Evolutionary conservation across 1,284 basidiomycete genomes (phyloP), one percentile per base, ranked within the genome.

Genomic region (Athelia psychrophila): DNA sequence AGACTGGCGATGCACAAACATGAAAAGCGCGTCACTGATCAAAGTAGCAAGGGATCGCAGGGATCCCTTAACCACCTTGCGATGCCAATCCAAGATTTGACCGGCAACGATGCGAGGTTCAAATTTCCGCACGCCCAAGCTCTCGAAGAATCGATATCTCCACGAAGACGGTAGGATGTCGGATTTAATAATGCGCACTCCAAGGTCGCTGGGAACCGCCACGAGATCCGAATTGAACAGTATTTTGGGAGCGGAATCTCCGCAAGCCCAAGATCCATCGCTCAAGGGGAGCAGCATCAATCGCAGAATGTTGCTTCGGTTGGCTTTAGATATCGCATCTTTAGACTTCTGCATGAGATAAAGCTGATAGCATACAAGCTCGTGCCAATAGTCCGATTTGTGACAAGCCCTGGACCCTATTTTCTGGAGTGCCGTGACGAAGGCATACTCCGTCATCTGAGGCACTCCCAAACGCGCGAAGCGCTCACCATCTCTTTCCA

Each of bases 21-120:
- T 58, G 44, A 58, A 58, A 22, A 49, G 36, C 2, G 57, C 57
- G n/a, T 58, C 49, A 15, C 32, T 3, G 24, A 58, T 19, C 13
- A 51, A 49, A 3, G 32, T 22, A 6, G 22, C 18, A 15, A 57
- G 35, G 24, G 10, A 32, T 4, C 4, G 44, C 40, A 5, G 5
- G 19, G n/a, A n/a, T n/a, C n/a, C n/a, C n/a, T n/a, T n/a, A n/a
- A n/a, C 15, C 9, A 10, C 5, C 5, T n/a, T 9, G 16, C 24
- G 44, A 27, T 46, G 44, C 8, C 8, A 23, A 4, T 23, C 44
- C 10, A 46, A 20, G 25, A 46, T 46, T 24, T 46, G 6, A n/a
- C 8, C n/a, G 16, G 44, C 44, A 4, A 46, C 44, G n/a, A 5
- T n/a, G 15, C 23, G 16, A 1, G 20, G 12, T 8, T 46, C 24